Conservation (phyloP, 2,329 filamentous ascomycete species). For the Cercospora brassicicola region DNA sequence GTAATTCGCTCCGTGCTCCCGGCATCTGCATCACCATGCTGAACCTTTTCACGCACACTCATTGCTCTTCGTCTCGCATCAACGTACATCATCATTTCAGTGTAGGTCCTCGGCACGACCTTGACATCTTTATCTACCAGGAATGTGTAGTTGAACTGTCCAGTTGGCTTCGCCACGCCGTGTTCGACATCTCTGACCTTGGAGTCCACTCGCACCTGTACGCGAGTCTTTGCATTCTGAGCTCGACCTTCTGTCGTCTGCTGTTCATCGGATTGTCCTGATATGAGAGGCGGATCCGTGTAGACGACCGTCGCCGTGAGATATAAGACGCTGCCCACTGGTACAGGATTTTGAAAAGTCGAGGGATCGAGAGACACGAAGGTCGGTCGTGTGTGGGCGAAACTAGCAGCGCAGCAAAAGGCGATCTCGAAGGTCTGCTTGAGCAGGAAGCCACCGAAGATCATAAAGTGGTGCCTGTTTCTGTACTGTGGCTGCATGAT, state of each 20-base stretch:
- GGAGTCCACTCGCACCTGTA: constrained; percentile 70
- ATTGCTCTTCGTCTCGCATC: constrained; percentile 60
- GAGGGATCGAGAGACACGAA: constrained; percentile 73
- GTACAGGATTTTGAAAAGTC: constrained; percentile 73
- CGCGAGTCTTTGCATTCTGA: constrained; percentile 54
- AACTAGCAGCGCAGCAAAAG: constrained; percentile 71
- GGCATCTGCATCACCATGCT: constrained; percentile 34
- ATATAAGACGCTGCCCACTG: constrained; percentile 72
- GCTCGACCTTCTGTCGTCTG: constrained; percentile 32
- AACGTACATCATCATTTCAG: constrained; percentile 65
- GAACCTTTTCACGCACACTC: constrained; percentile 50
- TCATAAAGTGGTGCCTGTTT: constrained; percentile 68
- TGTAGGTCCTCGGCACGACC: constrained; percentile 64
- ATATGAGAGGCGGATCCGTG: constrained; percentile 61
- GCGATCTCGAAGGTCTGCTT: constrained; percentile 75
- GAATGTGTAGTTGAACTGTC: constrained; percentile 76
- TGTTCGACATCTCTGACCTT: constrained; percentile 73
- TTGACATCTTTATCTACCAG: constrained; percentile 64
- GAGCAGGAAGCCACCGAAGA: constrained; percentile 73
- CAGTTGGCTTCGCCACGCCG: constrained; percentile 65
- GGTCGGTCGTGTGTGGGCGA: constrained; percentile 67
- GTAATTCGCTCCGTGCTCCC: constrained; percentile 35
- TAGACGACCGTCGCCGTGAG: constrained; percentile 71
- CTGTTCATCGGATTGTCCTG: constrained; percentile 40
- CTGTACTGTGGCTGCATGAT: constrained; percentile 74